Percentiles rank a stretch among this genome's conserved stretches.
These are phyloP conservation scores for Waltergamsia citrina DNA, from an alignment of 2,329 filamentous ascomycete genomes.

Conservation along the genomic window DNA sequence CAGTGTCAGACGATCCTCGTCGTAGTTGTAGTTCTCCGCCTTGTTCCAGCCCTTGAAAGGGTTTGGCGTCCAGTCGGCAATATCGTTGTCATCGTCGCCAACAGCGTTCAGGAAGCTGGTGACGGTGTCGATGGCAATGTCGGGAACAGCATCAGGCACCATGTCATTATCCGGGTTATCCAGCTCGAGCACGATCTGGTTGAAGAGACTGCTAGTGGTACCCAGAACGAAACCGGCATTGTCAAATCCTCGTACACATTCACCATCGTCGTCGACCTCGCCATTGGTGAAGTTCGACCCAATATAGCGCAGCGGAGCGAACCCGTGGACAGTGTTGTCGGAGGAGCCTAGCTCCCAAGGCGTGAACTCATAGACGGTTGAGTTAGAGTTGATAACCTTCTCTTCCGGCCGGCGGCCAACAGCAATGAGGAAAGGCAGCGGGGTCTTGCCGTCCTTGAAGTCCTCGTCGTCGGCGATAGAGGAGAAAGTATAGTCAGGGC, in stretches of 20 bases:
- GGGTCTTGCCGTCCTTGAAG: slow-evolving; percentile 30
- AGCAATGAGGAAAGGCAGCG: slow-evolving; percentile 40
- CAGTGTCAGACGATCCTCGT: slow-evolving; percentile 51
- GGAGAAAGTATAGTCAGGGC: slow-evolving; percentile 71
- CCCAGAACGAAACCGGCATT: slow-evolving; percentile 75
- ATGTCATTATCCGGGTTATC: slow-evolving; percentile 32
- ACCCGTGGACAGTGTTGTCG: slow-evolving; percentile 50
- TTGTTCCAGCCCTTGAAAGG: slow-evolving; percentile 45
- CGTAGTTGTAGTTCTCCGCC: slow-evolving; percentile 27
- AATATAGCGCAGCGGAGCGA: slow-evolving; percentile 49
- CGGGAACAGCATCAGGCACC: slow-evolving; percentile 36
- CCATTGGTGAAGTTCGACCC: slow-evolving; percentile 49
- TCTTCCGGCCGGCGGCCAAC: slow-evolving; percentile 35
- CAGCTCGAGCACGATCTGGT: slow-evolving; percentile 62
- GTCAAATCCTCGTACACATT: slow-evolving; percentile 57
- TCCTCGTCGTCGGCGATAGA: slow-evolving; percentile 42
- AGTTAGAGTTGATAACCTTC: slow-evolving; percentile 38
- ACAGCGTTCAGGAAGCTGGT: slow-evolving; percentile 40
- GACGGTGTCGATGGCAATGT: slow-evolving; percentile 34
- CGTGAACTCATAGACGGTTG: slow-evolving; percentile 55
- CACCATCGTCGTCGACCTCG: slow-evolving; percentile 29
- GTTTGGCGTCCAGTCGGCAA: slow-evolving; percentile 60
- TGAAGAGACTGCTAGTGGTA: slow-evolving; percentile 75
- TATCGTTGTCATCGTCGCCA: slow-evolving; percentile 58
- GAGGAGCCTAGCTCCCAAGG: slow-evolving; percentile 59